A percentile compares a stretch with the other conserved stretches of the same genome.
Conservation (phyloP, 441 rosid genomes). For the Dalechampia spathulata region DNA sequence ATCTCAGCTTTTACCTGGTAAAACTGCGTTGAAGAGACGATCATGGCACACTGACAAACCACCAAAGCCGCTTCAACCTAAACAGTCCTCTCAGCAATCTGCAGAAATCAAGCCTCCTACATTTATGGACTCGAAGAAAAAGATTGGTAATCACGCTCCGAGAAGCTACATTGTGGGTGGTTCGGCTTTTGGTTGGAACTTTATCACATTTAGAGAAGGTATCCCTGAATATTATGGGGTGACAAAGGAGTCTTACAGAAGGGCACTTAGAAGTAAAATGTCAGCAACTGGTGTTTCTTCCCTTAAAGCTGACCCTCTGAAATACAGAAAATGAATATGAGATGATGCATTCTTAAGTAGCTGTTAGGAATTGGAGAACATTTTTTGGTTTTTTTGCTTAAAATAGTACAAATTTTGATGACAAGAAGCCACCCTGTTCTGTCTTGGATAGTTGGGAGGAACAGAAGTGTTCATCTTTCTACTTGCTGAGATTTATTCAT, state of each 20-base stretch:
- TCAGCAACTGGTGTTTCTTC: not conserved
- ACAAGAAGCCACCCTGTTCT: not conserved
- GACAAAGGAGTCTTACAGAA: conserved; percentile 28
- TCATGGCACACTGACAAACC: not conserved
- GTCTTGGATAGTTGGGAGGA: not conserved
- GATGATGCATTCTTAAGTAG: not conserved
- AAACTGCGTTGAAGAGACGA: conserved; percentile 6
- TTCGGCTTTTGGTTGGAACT: conserved; percentile 40
- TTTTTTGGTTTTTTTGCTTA: not conserved
- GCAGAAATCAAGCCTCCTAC: conserved; percentile 5
- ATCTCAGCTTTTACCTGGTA: not conserved
- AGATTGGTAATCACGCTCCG: conserved; percentile 9
- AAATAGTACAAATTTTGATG: not conserved
- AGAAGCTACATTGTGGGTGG: conserved; percentile 31
- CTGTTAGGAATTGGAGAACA: not conserved
- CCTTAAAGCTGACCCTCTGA: not conserved
- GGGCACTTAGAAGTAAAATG: conserved; percentile 1
- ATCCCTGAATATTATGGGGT: conserved; percentile 28
- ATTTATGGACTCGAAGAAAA: conserved; percentile 4
- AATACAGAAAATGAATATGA: not conserved
- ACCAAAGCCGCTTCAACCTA: conserved; percentile 1
- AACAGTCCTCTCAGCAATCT: not conserved
- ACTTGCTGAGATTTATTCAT: no score
- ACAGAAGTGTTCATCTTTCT: not conserved
- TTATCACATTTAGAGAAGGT: conserved; percentile 28